Percentiles rank a stretch among this genome's conserved stretches.
Conservation (phyloP, 2,329 filamentous ascomycete genomes). For the Claviceps spartinae region DNA sequence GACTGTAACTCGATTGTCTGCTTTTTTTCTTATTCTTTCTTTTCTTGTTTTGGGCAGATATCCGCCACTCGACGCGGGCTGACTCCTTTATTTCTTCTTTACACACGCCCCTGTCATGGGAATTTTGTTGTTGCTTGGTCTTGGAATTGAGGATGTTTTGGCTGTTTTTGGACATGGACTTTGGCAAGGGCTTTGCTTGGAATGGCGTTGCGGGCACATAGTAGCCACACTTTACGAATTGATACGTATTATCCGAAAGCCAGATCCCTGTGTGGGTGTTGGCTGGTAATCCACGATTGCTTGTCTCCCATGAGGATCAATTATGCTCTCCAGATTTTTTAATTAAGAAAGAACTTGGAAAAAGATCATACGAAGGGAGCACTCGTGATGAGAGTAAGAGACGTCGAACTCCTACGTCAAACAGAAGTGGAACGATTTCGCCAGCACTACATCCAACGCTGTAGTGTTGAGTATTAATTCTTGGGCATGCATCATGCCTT, state of each 20-base stretch:
- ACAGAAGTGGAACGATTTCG: background rate
- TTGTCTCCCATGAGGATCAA: background rate
- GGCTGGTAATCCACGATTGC: background rate
- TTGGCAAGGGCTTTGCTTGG: background rate
- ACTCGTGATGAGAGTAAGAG: background rate
- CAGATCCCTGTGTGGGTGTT: background rate
- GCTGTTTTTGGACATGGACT: background rate
- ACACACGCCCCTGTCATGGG: background rate
- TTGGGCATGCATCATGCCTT: constrained; percentile 32
- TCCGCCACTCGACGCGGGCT: background rate
- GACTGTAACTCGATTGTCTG: background rate
- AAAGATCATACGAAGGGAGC: background rate
- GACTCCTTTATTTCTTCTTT: background rate
- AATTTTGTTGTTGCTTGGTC: background rate
- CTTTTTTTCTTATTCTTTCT: constrained; percentile 1
- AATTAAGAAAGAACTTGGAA: background rate
- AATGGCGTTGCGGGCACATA: constrained; percentile 1
- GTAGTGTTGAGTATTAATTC: no score
- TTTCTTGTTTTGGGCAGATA: constrained; percentile 3
- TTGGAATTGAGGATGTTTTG: background rate
- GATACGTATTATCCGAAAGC: background rate
- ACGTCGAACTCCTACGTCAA: background rate
- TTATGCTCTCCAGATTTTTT: background rate
- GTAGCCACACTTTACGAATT: background rate
- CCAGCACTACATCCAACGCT: background rate